Evolutionary conservation across 75 land plant genomes (phyloP), one percentile per base, ranked within the genome.

Genomic region (Ceratopteris richardii): DNA sequence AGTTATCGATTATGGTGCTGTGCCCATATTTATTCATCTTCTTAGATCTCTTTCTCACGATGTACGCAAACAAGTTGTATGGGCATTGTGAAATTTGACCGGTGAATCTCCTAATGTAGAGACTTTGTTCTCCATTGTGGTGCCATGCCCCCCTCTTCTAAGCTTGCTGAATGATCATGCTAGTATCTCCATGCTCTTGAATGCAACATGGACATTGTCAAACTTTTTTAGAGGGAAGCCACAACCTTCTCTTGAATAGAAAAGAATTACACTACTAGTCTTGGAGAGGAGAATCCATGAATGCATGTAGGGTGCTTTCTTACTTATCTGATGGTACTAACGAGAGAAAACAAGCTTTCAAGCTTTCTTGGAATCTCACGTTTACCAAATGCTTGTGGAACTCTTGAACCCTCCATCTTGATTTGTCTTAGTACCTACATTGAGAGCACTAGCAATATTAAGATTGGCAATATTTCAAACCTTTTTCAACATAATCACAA

Each of bases 11-110:
- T 77, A 80, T 60, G 84, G 80, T 12, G 81, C 80, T 0, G 81
- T 78, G 5, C 81, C 81, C 19, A 78, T 69, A 10, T 78, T 78
- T 65, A 80, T 77, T 22, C 80, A 78, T 12, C 80, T 78, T 19
- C 74, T 78, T 6, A 69, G 69, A 31, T 81, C 84, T 30, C 68
- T 71, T 13, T 68, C 79, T 48, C 87, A 86, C 37, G 87, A 86
- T 74, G 83, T 86, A 44, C 74, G 87, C 0, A 87, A 86, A 56
- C 90, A 86, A 83, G 88, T 85, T 33, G 82, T 84, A 0, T 87
- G 88, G 88, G 85, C 88, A 43, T 56, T 85, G 59, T 85, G 85
- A 12, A 87, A 87, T 65, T 68, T 87, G 31, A 85, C 85, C 65
- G 92, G 88, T 51, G 92, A 87, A 36, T 78, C 82, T 25, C 81